Conservation (phyloP, 495 filamentous ascomycete genomes). For the Symbiotaphrina buchneri region DNA sequence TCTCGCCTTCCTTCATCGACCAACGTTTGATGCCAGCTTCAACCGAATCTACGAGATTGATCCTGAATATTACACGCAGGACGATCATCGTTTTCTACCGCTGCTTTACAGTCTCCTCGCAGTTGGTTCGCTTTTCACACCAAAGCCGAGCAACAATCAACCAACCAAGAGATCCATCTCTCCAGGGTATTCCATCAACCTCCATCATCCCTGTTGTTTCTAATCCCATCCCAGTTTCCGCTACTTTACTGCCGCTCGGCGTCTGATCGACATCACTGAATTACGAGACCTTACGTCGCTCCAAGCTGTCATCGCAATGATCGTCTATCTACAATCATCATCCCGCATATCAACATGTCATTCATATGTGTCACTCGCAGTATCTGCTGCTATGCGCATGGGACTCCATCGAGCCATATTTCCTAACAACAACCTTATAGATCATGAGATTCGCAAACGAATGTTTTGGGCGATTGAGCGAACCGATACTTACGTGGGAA, state of each 20-base stretch:
- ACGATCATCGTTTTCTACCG: constrained; percentile 73
- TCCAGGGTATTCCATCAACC: too few species aligned
- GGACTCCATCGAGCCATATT: constrained; percentile 7
- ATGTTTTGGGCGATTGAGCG: constrained; percentile 7
- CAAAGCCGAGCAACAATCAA: constrained; percentile 3
- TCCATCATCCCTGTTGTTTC: too few species aligned
- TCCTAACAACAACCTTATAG: constrained; percentile 6
- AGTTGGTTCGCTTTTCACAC: constrained; percentile 61
- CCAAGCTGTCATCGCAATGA: constrained; percentile 8
- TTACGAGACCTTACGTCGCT: constrained; percentile 6
- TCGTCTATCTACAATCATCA: constrained; percentile 8
- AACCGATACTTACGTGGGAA: constrained; percentile 8
- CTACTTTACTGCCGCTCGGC: constrained; percentile 5
- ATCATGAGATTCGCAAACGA: constrained; percentile 7
- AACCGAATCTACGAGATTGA: constrained; percentile 52
- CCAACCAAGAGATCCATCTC: too few species aligned
- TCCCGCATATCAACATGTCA: constrained; percentile 7
- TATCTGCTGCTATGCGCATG: constrained; percentile 8
- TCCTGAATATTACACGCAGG: constrained; percentile 44
- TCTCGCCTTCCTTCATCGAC: constrained; percentile 71
- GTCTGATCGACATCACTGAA: constrained; percentile 7
- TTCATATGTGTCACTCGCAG: constrained; percentile 7
- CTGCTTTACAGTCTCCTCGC: constrained; percentile 67
- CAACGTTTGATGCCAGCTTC: constrained; percentile 57
- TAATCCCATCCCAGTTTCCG: constrained; percentile 5